Evolutionary conservation across 2,329 filamentous ascomycete genomes (phyloP), one percentile per base, ranked within the genome.

Genomic region (Microdochium bolleyi): DNA sequence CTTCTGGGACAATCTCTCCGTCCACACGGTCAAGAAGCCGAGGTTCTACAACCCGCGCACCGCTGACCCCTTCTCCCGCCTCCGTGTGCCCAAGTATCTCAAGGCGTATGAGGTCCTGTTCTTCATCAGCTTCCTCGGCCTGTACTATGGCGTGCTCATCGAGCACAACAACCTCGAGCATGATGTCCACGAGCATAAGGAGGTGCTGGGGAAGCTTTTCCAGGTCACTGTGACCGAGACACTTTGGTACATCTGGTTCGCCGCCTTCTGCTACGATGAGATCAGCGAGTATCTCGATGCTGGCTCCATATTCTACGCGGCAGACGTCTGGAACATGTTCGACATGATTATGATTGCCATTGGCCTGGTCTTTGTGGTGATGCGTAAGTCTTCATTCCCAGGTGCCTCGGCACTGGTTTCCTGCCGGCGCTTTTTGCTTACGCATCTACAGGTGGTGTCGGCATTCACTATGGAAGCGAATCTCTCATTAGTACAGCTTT

Each of bases 141-240:
- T 96, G 5, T 96, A 95, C 69, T 96, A 95, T 63, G 78, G 83
- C n/a, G 91, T 96, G 0, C 77, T 96, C 30, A 80, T 95, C 48
- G 82, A 89, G 59, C 78, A 88, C 55, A 83, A 87, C 58, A 78
- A 83, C 9, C 9, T 11, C 19, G n/a, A 22, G 9, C 41, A 11
- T 11, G 27, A 30, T 30, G 11, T 5, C 27, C 5, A 5, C 11
- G 27, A 30, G 27, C 5, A 30, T 30, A 5, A 30, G 5, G 11
- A 11, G 5, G 5, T 30, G 5, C 5, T 30, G 27, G 27, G 11
- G 11, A 30, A 11, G 5, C 27, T 30, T 5, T 74, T 76, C 19
- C 73, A 75, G 25, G 82, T 96, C 51, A 89, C 87, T 0, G 64
- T 75, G 0, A 73, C 84, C 19, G 91, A 96, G 66, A 70, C 86